Evolutionary conservation across 176 grass and related monocot species (phyloP), one percentile per base, ranked within the genome.

Genomic region (Chloris gayana): DNA sequence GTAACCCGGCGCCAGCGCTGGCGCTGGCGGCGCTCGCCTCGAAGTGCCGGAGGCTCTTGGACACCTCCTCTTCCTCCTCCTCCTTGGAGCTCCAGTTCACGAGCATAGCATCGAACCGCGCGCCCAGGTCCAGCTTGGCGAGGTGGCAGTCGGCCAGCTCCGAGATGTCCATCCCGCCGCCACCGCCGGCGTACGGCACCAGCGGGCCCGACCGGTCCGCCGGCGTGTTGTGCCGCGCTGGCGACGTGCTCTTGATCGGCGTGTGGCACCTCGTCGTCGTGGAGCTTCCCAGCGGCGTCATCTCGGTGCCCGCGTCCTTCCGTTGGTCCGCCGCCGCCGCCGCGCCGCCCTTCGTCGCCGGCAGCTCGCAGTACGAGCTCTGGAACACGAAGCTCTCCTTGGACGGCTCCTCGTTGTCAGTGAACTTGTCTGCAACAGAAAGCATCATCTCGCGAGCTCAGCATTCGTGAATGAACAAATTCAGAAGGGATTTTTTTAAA

Each of bases 1-100:
- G 7, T 26, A 37, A 9, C 21, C 19, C 61, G 5, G 45, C 56
- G 13, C 66, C 51, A 10, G 24, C 29, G 15, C n/a, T 53, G 47
- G 50, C 84, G 22, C 22, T 30, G 33, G 39, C 42, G 22, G 31
- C 66, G 35, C 67, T 89, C 37, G 80, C 86, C 73, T 99, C 97
- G 42, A 93, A 93, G 74, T 96, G 93, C 69, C 97, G 60, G 32
- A 99, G 82, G 71, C 97, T 99, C 91, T 91, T 91, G 22, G 93
- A 99, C 33, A 99, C 85, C 35, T 96, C 97, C 63, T 93, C 91
- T 19, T 98, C 96, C 29, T 99, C 92, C 84, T 95, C 96, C 79
- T 99, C 97, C 77, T 86, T 99, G 7, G 93, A 90, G 89, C 75
- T 93, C 97, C 93, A 99, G 82, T 89, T 91, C 11, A 92, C 62